phyloP scores from a whole-genome alignment of 768 basidiomycete species.

The Trametes cinnabarina region DNA sequence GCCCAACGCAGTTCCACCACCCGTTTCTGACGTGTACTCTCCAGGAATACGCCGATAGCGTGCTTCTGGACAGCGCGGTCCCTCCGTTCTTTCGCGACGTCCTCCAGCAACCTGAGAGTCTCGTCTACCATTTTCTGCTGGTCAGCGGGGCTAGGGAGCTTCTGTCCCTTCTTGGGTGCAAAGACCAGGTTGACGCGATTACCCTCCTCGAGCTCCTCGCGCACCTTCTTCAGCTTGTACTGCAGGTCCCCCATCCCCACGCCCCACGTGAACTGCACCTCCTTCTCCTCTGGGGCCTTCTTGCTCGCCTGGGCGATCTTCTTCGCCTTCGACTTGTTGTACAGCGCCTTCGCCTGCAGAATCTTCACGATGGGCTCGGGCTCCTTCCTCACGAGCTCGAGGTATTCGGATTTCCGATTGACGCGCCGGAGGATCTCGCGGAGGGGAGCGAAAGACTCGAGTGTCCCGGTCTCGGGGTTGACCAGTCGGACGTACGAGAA shows the following conservation, averaged over 20 bases:
- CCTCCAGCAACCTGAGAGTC: slow-evolving; percentile 42
- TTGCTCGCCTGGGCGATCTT: slow-evolving; percentile 27
- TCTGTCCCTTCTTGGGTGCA: slow-evolving; percentile 45
- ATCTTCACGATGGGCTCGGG: slow-evolving; percentile 64
- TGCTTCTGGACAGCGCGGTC: slow-evolving; percentile 38
- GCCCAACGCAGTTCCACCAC: slow-evolving; percentile 13
- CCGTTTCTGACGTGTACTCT: neutral
- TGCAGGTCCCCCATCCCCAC: slow-evolving; percentile 56
- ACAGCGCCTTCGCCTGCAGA: slow-evolving; percentile 44
- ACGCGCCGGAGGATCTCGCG: slow-evolving; percentile 43
- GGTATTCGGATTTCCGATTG: slow-evolving; percentile 39
- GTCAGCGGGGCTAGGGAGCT: slow-evolving; percentile 35
- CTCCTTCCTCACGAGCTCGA: slow-evolving; percentile 52
- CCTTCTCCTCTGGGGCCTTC: slow-evolving; percentile 46
- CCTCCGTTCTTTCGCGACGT: slow-evolving; percentile 55
- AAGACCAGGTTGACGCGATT: slow-evolving; percentile 56
- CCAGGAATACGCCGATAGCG: slow-evolving; percentile 3
- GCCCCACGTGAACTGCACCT: slow-evolving; percentile 72
- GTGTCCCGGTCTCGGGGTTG: slow-evolving; percentile 44
- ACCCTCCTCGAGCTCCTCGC: slow-evolving; percentile 59
- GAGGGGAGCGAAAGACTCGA: slow-evolving; percentile 38
- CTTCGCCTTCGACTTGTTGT: slow-evolving; percentile 39
- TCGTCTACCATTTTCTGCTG: slow-evolving; percentile 46
- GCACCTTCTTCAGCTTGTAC: slow-evolving; percentile 63
- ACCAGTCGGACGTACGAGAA: slow-evolving; percentile 43